Conservation (phyloP, 169 alveolate genomes). For the Plasmodium berghei region DNA sequence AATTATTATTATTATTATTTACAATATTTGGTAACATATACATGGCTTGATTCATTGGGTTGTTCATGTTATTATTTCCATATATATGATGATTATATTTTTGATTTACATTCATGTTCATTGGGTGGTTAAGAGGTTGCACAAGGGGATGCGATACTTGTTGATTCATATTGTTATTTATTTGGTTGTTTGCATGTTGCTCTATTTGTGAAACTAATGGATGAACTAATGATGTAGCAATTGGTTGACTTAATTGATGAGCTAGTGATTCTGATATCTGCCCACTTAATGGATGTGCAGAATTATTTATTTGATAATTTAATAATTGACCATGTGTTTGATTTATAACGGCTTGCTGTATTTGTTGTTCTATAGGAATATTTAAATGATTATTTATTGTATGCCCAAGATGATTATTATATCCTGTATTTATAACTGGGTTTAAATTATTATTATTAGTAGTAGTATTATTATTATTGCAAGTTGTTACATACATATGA, state of each 20-base stretch:
- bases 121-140: neutral
- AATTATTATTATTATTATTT: slow-evolving; percentile 15
- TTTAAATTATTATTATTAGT: slow-evolving; percentile 10
- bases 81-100: slow-evolving; percentile 2
- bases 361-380: slow-evolving; percentile 17
- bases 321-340: slow-evolving; percentile 1
- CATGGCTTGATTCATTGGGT: neutral
- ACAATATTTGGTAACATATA: slow-evolving; percentile 13
- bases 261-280: neutral
- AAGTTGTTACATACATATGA: neutral
- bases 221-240: neutral
- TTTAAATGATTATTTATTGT: neutral
- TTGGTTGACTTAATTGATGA: slow-evolving; percentile 17
- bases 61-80: neutral
- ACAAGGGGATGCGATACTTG: neutral
- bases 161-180: slow-evolving; percentile 1
- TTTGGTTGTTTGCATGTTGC: slow-evolving; percentile 5
- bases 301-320: neutral
- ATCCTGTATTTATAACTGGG: slow-evolving; percentile 22
- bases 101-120: slow-evolving; percentile 12
- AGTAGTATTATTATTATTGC: neutral
- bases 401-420: slow-evolving; percentile 25
- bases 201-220: slow-evolving; percentile 14
- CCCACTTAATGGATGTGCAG: neutral
- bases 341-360: neutral